These are phyloP conservation scores for Pseudogymnoascus sp. DNA, from an alignment of 2,329 filamentous ascomycete genomes.

Conservation along the genomic window DNA sequence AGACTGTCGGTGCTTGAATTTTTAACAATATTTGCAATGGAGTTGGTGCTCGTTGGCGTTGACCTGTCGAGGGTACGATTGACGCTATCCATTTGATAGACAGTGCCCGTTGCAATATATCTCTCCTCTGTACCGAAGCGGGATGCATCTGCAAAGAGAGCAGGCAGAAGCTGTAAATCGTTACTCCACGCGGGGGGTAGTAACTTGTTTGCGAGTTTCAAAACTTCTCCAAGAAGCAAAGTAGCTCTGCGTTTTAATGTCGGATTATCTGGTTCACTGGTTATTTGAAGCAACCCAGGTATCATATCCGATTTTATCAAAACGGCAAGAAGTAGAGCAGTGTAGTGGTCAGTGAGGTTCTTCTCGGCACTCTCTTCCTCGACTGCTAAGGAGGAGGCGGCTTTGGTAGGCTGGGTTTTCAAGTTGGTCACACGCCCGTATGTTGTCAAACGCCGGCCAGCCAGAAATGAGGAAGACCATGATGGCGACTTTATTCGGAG, in stretches of 20 bases:
- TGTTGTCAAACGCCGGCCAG: conserved; percentile 84
- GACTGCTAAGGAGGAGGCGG: conserved; percentile 41
- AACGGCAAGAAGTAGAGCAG: conserved; percentile 75
- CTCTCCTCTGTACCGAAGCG: conserved; percentile 64
- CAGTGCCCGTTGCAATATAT: conserved; percentile 77
- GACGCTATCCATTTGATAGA: conserved; percentile 97
- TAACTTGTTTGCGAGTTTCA: conserved; percentile 81
- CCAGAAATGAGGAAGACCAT: conserved; percentile 93
- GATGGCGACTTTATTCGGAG: conserved; percentile 86
- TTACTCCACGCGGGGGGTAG: conserved; percentile 77
- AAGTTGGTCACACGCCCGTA: conserved; percentile 91
- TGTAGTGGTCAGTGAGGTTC: conserved; percentile 91
- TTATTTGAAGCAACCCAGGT: conserved; percentile 53
- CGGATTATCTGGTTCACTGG: conserved; percentile 60
- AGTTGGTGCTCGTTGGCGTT: conserved; percentile 36
- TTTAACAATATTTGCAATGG: conserved; percentile 16
- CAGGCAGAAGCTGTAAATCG: conserved; percentile 78
- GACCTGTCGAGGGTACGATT: conserved; percentile 87
- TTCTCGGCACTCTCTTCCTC: conserved; percentile 65
- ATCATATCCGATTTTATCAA: conserved; percentile 76
- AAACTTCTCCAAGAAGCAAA: conserved; percentile 79
- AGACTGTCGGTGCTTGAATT: conserved; percentile 41
- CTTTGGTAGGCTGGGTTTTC: conserved; percentile 50
- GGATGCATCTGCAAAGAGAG: conserved; percentile 71
- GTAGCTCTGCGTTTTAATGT: conserved; percentile 81